phyloP scores from a whole-genome alignment of 495 filamentous ascomycete species.

The Xylaria palmicola region DNA sequence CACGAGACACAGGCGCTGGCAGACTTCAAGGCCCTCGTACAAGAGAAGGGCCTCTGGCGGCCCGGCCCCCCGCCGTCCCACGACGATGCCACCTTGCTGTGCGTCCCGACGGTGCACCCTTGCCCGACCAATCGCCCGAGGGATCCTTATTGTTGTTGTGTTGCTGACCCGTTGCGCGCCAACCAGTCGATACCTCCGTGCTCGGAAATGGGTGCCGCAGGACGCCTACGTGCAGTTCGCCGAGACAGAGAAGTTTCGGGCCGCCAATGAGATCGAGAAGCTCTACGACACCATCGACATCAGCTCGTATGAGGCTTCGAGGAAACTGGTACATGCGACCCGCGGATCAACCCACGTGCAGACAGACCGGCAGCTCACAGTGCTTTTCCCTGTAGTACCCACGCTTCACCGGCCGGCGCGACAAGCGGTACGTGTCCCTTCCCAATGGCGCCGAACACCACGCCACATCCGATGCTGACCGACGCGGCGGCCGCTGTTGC shows the following conservation, averaged over 20 bases:
- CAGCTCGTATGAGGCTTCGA: slow-evolving; percentile 74
- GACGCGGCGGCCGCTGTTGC: slow-evolving; percentile 2
- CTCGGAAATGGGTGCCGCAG: slow-evolving; percentile 67
- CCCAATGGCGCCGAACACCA: background rate
- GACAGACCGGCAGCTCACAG: slow-evolving; percentile 6
- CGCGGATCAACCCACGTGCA: background rate
- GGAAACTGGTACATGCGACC: slow-evolving; percentile 62
- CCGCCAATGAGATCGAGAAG: slow-evolving; percentile 68
- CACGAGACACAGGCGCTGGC: slow-evolving; percentile 64
- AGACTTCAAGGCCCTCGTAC: slow-evolving; percentile 66
- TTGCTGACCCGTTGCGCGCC: slow-evolving; percentile 7
- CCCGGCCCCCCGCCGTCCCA: slow-evolving; percentile 59
- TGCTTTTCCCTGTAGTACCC: slow-evolving; percentile 62
- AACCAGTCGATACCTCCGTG: slow-evolving; percentile 73
- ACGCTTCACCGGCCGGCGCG: slow-evolving; percentile 86
- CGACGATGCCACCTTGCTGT: slow-evolving; percentile 82
- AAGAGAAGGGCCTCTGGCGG: slow-evolving; percentile 64
- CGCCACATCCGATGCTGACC: background rate
- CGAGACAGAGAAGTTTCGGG: slow-evolving; percentile 85
- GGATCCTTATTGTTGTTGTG: too few species aligned
- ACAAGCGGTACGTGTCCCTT: slow-evolving; percentile 49
- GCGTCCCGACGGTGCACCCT: slow-evolving; percentile 32
- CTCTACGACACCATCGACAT: slow-evolving; percentile 79
- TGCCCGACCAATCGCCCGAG: slow-evolving; percentile 7
- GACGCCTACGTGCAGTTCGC: slow-evolving; percentile 83